A percentile compares a stretch with the other conserved stretches of the same genome.
phyloP scores from a whole-genome alignment of 2,329 filamentous ascomycete species.

The Cladosporium sp. region DNA sequence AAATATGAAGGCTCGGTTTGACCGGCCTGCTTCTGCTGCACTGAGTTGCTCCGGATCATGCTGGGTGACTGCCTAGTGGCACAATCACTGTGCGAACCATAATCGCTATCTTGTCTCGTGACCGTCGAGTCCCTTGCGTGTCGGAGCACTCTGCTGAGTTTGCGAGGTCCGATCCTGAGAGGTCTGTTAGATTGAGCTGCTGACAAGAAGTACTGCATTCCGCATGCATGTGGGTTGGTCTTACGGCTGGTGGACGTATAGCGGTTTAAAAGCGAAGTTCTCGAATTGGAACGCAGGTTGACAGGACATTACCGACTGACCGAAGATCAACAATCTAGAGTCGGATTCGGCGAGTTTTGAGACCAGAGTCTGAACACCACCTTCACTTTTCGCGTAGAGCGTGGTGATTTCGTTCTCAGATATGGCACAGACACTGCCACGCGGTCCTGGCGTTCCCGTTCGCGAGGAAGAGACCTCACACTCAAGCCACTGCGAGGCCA shows the following conservation, averaged over 20 bases:
- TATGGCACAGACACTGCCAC: background rate
- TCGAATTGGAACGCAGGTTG: constrained; percentile 7
- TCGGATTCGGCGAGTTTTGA: background rate
- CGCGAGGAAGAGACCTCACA: background rate
- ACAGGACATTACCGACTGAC: background rate
- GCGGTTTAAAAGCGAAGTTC: constrained; percentile 11
- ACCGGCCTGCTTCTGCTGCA: too few relatives aligned
- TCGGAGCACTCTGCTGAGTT: constrained; percentile 19
- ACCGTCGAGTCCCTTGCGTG: too few relatives aligned
- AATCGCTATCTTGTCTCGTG: too few relatives aligned
- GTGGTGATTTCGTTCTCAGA: background rate
- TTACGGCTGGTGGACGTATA: constrained; percentile 16
- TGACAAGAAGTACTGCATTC: background rate
- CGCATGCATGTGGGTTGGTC: too few relatives aligned
- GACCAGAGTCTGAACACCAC: background rate
- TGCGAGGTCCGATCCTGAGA: constrained; percentile 19
- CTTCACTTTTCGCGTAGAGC: background rate
- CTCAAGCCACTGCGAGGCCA: constrained; percentile 5
- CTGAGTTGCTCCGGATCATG: too few relatives aligned
- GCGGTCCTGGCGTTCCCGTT: background rate
- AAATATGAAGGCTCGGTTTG: too few relatives aligned
- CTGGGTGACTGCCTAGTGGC: too few relatives aligned
- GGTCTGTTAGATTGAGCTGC: background rate
- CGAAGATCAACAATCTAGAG: constrained; percentile 8
- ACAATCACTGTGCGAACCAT: too few relatives aligned